These are phyloP conservation scores for Lentinula raphanica DNA, from an alignment of 768 basidiomycete species.

Conservation along the genomic window DNA sequence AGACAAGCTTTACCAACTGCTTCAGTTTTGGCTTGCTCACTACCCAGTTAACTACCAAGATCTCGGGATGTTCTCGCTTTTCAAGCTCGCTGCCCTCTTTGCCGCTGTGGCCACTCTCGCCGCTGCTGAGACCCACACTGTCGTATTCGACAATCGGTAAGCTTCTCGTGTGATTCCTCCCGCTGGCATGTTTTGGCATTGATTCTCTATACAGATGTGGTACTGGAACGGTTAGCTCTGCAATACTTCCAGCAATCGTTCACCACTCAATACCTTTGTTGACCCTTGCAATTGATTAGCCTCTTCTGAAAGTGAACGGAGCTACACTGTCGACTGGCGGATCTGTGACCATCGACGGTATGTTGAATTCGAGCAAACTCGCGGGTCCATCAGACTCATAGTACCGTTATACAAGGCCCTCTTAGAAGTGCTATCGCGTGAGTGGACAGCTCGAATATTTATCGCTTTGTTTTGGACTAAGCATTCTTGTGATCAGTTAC, in stretches of 20 bases:
- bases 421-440: constrained; percentile 25
- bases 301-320: constrained; percentile 15
- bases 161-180: neutral
- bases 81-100: neutral
- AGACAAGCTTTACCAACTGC: neutral
- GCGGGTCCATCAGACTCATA: neutral
- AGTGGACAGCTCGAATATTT: constrained; percentile 3
- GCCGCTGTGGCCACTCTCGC: neutral
- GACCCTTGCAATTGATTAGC: too few species aligned
- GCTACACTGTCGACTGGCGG: constrained; percentile 24
- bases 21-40: neutral
- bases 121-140: constrained; percentile 5
- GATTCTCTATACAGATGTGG: neutral
- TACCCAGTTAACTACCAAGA: neutral
- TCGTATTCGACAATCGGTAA: constrained; percentile 1
- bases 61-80: neutral
- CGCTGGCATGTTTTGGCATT: too few species aligned
- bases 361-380: neutral
- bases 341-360: constrained; percentile 19
- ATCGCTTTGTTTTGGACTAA: too few species aligned
- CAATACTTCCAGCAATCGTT: neutral
- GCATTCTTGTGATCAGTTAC: neutral
- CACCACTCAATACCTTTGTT: neutral
- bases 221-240: neutral
- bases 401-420: constrained; percentile 13